A percentile compares a stretch with the other conserved stretches of the same genome.
phyloP scores from a whole-genome alignment of 441 rosid genomes.

The Syzygium syzygioides region DNA sequence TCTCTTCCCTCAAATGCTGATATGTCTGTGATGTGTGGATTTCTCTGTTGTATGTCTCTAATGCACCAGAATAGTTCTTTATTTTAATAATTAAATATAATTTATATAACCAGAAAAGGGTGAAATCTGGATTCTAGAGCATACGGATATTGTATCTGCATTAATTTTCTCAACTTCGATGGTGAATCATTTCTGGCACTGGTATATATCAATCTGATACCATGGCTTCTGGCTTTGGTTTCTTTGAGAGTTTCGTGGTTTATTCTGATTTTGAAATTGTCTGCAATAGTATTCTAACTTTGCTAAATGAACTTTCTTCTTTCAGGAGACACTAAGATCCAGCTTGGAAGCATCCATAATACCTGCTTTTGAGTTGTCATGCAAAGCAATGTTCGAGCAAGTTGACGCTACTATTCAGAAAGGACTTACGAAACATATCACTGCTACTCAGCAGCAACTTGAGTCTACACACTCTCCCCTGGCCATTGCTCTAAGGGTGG shows the following conservation, averaged over 20 bases:
- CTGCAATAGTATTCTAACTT: not conserved
- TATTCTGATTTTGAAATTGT: not conserved
- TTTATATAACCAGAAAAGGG: not conserved
- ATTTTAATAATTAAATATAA: not conserved
- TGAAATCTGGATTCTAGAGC: not conserved
- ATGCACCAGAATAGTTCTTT: not conserved
- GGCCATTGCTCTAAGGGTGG: constrained; percentile 47
- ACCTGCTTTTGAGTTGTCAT: constrained; percentile 77
- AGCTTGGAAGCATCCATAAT: constrained; percentile 59
- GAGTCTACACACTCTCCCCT: constrained; percentile 55
- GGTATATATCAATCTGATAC: not conserved
- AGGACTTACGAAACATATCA: constrained; percentile 44
- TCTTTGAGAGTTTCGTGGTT: not conserved
- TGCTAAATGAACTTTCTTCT: not conserved
- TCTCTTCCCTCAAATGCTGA: not conserved
- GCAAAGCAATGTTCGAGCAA: constrained; percentile 79
- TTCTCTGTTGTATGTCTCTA: not conserved
- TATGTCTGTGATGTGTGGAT: not conserved
- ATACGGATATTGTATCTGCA: not conserved
- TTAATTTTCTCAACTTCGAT: not conserved
- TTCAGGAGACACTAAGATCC: constrained; percentile 67
- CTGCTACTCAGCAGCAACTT: constrained; percentile 53
- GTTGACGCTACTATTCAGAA: constrained; percentile 61
- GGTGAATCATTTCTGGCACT: not conserved
- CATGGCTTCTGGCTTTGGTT: not conserved